phyloP scores from a whole-genome alignment of 1,284 basidiomycete species.

The Puccinia triticina region DNA sequence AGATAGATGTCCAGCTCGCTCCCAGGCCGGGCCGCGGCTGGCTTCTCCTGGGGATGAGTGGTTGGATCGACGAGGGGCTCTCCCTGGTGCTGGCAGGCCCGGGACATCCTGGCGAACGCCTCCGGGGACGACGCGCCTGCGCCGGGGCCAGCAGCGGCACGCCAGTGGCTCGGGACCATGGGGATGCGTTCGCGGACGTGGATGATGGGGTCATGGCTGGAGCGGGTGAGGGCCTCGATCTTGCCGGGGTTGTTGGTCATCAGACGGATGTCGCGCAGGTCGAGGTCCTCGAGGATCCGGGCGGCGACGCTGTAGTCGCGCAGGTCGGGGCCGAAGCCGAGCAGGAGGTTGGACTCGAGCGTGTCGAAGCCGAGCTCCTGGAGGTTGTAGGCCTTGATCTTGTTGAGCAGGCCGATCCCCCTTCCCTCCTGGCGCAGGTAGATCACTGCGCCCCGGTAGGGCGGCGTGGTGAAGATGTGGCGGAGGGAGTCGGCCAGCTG shows the following conservation, averaged over 20 bases:
- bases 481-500: conserved; percentile 96
- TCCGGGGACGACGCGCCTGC: no score
- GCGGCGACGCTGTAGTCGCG: conserved; percentile 88
- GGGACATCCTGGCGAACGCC: no score
- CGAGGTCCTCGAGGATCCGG: conserved; percentile 85
- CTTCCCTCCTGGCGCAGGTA: conserved; percentile 99
- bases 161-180: conserved; percentile 56
- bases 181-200: conserved; percentile 57
- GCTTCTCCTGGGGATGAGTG: not conserved
- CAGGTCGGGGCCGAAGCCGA: conserved; percentile 93
- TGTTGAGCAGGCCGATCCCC: conserved; percentile 92
- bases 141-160: not conserved
- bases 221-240: conserved; percentile 57
- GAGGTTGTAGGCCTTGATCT: conserved; percentile 96
- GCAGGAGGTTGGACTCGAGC: conserved; percentile 91
- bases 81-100: conserved; percentile 11
- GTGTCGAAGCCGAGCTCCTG: conserved; percentile 99
- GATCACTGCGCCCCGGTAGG: conserved; percentile 88
- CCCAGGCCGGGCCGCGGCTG: conserved; percentile 61
- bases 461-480: conserved; percentile 71
- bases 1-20: conserved; percentile 93
- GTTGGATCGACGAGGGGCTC: not conserved
- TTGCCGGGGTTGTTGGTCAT: conserved; percentile 61
- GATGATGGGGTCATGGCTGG: not conserved
- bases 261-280: conserved; percentile 58